A percentile compares a stretch with the other conserved stretches of the same genome.
These are phyloP conservation scores for Fusarium goolgardi DNA, from an alignment of 2,329 filamentous ascomycete genomes.

Conservation along the genomic window DNA sequence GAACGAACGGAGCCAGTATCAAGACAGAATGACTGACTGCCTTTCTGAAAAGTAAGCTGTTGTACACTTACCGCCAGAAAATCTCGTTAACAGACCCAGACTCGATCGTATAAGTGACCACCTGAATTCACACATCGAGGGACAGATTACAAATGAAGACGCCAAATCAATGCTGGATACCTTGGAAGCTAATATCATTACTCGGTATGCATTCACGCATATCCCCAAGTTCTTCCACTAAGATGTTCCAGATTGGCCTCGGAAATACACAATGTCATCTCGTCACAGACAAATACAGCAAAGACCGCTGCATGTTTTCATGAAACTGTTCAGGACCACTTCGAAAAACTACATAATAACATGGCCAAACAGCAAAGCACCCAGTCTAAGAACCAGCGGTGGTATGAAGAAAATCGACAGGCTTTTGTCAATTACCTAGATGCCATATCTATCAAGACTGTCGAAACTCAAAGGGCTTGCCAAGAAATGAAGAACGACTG, in stretches of 20 bases:
- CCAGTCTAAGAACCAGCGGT: slow-evolving; percentile 4
- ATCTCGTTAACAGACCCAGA: slow-evolving; percentile 26
- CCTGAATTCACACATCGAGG: slow-evolving; percentile 1
- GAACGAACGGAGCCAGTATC: slow-evolving; percentile 4
- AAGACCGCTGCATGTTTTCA: slow-evolving; percentile 19
- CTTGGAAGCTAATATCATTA: slow-evolving; percentile 35
- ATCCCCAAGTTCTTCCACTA: not conserved
- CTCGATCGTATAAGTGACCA: slow-evolving; percentile 28
- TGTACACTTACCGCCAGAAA: not conserved
- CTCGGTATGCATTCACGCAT: slow-evolving; percentile 23
- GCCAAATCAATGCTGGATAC: slow-evolving; percentile 19
- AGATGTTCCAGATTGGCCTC: slow-evolving; percentile 28
- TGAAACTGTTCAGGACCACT: slow-evolving; percentile 1
- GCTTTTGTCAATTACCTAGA: slow-evolving; percentile 16
- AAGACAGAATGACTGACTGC: slow-evolving; percentile 2
- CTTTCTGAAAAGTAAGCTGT: slow-evolving; percentile 40
- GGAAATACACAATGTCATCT: slow-evolving; percentile 26
- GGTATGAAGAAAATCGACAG: slow-evolving; percentile 1
- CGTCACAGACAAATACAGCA: slow-evolving; percentile 18
- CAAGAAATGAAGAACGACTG: slow-evolving; percentile 34
- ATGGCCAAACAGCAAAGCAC: slow-evolving; percentile 4
- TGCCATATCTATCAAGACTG: slow-evolving; percentile 17
- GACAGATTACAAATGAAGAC: not conserved
- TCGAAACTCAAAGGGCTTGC: slow-evolving; percentile 26
- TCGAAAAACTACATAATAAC: slow-evolving; percentile 19